Evolutionary conservation across 768 basidiomycete genomes (phyloP).

Genomic region (Candolleomyces efflorescens): DNA sequence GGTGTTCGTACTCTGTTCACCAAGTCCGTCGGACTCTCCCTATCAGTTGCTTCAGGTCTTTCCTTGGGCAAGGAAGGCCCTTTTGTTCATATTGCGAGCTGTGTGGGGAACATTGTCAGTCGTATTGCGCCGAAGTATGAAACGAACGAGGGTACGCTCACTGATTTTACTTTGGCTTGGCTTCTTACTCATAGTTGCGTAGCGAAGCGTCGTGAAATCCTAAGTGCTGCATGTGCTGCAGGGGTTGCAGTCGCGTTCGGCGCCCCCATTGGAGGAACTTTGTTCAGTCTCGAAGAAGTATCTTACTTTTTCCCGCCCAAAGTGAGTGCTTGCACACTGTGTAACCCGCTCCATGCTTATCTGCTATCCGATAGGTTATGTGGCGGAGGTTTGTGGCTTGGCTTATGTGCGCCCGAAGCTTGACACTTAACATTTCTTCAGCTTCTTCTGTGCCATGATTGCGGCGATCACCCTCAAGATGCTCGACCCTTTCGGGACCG

Average conservation of each 20-base stretch:
- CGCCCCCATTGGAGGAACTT: slow-evolving; percentile 89
- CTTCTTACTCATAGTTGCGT: neutral
- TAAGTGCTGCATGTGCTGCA: slow-evolving; percentile 95
- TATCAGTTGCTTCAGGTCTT: slow-evolving; percentile 91
- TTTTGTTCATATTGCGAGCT: slow-evolving; percentile 91
- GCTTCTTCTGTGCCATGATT: slow-evolving; percentile 98
- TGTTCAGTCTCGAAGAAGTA: slow-evolving; percentile 94
- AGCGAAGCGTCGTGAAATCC: slow-evolving; percentile 92
- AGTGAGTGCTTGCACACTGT: slow-evolving; percentile 28
- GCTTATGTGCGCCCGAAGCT: slow-evolving; percentile 13
- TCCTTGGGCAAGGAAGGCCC: slow-evolving; percentile 70
- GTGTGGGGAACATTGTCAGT: slow-evolving; percentile 90
- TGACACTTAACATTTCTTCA: slow-evolving; percentile 23
- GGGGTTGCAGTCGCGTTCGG: slow-evolving; percentile 98
- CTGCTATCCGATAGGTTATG: slow-evolving; percentile 57
- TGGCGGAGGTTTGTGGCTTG: slow-evolving; percentile 73
- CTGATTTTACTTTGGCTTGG: neutral
- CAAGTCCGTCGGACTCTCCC: slow-evolving; percentile 83
- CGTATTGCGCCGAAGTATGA: slow-evolving; percentile 87
- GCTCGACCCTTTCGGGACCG: slow-evolving; percentile 93
- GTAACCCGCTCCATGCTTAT: neutral
- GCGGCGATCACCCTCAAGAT: slow-evolving; percentile 92
- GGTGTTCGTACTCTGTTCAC: slow-evolving; percentile 86
- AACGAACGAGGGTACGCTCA: slow-evolving; percentile 77
- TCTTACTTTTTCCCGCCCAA: slow-evolving; percentile 97